A percentile compares a stretch with the other conserved stretches of the same genome.
phyloP scores from a whole-genome alignment of 352 stramenopile species.

The Peronospora belbahrii region DNA sequence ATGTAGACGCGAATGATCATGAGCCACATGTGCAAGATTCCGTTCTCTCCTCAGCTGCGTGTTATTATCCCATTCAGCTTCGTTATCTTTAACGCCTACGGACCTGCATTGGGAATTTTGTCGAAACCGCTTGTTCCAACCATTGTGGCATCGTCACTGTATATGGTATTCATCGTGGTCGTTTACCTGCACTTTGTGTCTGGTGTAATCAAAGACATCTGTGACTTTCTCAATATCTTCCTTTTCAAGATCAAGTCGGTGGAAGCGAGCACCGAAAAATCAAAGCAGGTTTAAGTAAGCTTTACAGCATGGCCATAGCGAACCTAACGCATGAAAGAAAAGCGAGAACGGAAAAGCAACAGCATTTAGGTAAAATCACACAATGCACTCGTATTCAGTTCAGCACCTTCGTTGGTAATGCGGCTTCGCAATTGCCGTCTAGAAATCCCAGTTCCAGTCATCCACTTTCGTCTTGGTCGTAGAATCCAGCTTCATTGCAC shows the following conservation, averaged over 20 bases:
- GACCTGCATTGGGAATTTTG: constrained; percentile 37
- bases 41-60: constrained; percentile 71
- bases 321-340: not conserved
- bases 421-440: constrained; percentile 11
- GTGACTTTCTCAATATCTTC: constrained; percentile 80
- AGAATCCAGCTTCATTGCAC: constrained; percentile 55
- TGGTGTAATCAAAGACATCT: constrained; percentile 80
- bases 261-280: constrained; percentile 20
- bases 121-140: constrained; percentile 45
- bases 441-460: constrained; percentile 83
- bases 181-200: constrained; percentile 80
- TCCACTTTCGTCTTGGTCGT: constrained; percentile 37
- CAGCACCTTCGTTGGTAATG: too few relatives aligned
- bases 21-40: constrained; percentile 87
- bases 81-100: constrained; percentile 73
- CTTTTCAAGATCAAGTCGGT: constrained; percentile 71
- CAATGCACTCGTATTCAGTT: constrained; percentile 6
- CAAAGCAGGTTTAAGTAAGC: constrained; percentile 16
- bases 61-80: constrained; percentile 73
- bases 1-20: constrained; percentile 81
- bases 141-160: constrained; percentile 59
- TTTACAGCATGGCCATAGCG: not conserved
- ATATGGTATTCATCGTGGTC: constrained; percentile 60
- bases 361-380: constrained; percentile 10
- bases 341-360: constrained; percentile 23